Evolutionary conservation across 208 protist genomes (phyloP).

Genomic region (Trypanosomatidae sp.): DNA sequence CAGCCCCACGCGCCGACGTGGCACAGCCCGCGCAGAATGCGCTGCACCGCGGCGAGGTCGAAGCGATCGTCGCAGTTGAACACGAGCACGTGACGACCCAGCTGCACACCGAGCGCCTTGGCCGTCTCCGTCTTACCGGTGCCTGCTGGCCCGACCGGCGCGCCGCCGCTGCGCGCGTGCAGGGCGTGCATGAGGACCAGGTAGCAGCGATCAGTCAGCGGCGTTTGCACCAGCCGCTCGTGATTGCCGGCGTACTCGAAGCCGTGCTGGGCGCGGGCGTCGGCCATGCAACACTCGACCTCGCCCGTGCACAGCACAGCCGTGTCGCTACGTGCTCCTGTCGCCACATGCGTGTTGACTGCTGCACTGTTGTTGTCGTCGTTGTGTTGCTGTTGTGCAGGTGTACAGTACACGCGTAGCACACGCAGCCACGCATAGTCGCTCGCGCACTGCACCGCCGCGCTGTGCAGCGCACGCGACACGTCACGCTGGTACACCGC

Average conservation of each 20-base stretch:
- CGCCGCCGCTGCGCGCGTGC: slow-evolving; percentile 94
- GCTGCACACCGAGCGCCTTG: slow-evolving; percentile 96
- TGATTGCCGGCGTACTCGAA: slow-evolving; percentile 98
- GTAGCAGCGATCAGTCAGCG: slow-evolving; percentile 98
- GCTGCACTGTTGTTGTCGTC: slow-evolving; percentile 1
- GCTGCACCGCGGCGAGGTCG: slow-evolving; percentile 96
- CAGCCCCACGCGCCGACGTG: slow-evolving; percentile 99
- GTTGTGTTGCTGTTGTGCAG: slow-evolving; percentile 11
- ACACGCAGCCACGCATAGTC: slow-evolving; percentile 97
- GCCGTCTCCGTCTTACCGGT: slow-evolving; percentile 99
- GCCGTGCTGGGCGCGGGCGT: slow-evolving; percentile 93
- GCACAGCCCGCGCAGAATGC: slow-evolving; percentile 99
- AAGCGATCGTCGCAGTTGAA: slow-evolving; percentile 99
- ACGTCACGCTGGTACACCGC: slow-evolving; percentile 98
- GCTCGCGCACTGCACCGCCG: slow-evolving; percentile 20
- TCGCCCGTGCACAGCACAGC: slow-evolving; percentile 13
- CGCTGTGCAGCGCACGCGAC: slow-evolving; percentile 48
- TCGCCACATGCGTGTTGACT: slow-evolving; percentile 2
- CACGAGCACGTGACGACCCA: slow-evolving; percentile 97
- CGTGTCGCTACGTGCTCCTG: not conserved
- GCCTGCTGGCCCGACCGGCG: slow-evolving; percentile 96
- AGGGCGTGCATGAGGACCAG: slow-evolving; percentile 98
- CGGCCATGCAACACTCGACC: slow-evolving; percentile 92
- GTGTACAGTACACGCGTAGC: slow-evolving; percentile 89
- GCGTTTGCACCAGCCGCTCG: slow-evolving; percentile 97